Evolutionary conservation across 1,139 yeast genomes (phyloP).

Genomic region (Sugiyamaella grinbergsii): DNA sequence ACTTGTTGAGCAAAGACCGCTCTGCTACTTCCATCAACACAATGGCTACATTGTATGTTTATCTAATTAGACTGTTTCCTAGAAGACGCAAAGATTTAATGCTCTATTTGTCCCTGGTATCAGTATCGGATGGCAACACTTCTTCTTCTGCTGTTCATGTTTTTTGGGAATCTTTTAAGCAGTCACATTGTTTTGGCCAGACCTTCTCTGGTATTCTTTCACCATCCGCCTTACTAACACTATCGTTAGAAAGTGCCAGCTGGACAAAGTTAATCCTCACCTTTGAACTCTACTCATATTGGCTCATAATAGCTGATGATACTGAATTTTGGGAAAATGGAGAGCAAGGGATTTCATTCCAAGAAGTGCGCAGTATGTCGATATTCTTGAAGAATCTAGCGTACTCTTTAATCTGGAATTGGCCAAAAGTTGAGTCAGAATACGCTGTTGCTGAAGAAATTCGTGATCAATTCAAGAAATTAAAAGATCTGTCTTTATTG

Average conservation of each 20-base stretch:
- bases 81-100: slow-evolving; percentile 32
- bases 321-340: slow-evolving; percentile 49
- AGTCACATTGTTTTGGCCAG: slow-evolving; percentile 23
- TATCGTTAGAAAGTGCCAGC: slow-evolving; percentile 12
- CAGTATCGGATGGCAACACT: slow-evolving; percentile 14
- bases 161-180: slow-evolving; percentile 32
- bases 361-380: slow-evolving; percentile 52
- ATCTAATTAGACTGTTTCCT: slow-evolving; percentile 34
- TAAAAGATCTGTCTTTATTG: slow-evolving; percentile 45
- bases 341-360: slow-evolving; percentile 47
- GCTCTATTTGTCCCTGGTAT: slow-evolving; percentile 34
- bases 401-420: slow-evolving; percentile 55
- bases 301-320: slow-evolving; percentile 70
- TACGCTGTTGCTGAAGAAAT: slow-evolving; percentile 14
- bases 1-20: slow-evolving; percentile 13
- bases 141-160: slow-evolving; percentile 31
- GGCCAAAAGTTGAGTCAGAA: slow-evolving; percentile 24
- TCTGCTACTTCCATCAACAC: slow-evolving; percentile 17
- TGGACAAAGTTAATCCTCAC: slow-evolving; percentile 42
- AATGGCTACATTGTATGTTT: slow-evolving; percentile 30
- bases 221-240: slow-evolving; percentile 12
- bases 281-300: slow-evolving; percentile 57
- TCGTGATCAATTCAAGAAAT: slow-evolving; percentile 19
- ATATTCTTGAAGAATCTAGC: slow-evolving; percentile 57
- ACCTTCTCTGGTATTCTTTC: slow-evolving; percentile 17